These are phyloP conservation scores for Nicotiana paniculata DNA, from an alignment of 257 asterid genomes.

Conservation along the genomic window DNA sequence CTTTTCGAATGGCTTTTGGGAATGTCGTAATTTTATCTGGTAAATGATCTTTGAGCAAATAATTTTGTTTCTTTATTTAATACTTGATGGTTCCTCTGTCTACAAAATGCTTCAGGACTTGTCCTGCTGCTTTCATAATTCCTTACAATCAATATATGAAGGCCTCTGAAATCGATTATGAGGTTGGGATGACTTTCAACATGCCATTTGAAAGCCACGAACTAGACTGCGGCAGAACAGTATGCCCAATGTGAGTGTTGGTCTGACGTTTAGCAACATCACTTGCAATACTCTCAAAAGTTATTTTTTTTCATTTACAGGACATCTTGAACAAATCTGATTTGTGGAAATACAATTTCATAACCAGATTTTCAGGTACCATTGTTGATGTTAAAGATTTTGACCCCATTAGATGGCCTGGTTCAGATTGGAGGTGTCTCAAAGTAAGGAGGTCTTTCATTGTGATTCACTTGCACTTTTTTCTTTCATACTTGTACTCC, in stretches of 20 bases:
- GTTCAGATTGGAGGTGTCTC: conserved; percentile 11
- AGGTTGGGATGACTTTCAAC: conserved; percentile 1
- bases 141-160: conserved; percentile 6
- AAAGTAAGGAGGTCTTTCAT: not conserved
- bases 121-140: not conserved
- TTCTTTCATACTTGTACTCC: too few species aligned
- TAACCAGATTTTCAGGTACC: conserved; percentile 4
- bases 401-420: conserved; percentile 12
- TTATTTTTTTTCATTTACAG: not conserved
- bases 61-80: too few species aligned
- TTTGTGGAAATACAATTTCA: not conserved
- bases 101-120: not conserved
- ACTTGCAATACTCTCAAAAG: too few species aligned
- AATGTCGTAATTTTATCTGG: too few species aligned
- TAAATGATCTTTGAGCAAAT: too few species aligned
- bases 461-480: too few species aligned
- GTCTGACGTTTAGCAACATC: too few species aligned
- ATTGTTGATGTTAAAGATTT: not conserved
- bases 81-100: not conserved
- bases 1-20: too few species aligned
- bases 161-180: not conserved
- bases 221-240: not conserved
- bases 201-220: not conserved
- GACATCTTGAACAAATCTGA: not conserved
- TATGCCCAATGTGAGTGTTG: not conserved